These are phyloP conservation scores for Cryptococcus jaspeensis DNA, from an alignment of 1,284 basidiomycete genomes.

Conservation along the genomic window DNA sequence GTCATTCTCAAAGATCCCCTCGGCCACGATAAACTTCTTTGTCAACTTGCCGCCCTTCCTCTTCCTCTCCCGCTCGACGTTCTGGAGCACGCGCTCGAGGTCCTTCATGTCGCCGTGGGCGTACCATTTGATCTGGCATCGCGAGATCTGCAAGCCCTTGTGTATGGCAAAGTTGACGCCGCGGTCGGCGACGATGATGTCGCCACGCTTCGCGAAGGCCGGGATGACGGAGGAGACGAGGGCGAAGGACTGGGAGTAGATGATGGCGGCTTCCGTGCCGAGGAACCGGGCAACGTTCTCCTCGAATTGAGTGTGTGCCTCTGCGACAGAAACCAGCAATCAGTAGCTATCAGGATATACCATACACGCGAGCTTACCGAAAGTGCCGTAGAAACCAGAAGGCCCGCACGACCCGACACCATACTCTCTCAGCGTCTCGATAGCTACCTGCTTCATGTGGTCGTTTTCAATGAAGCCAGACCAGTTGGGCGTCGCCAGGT, in stretches of 20 bases:
- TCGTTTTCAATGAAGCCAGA: slow-evolving; percentile 87
- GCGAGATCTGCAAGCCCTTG: slow-evolving; percentile 94
- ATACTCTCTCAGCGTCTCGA: slow-evolving; percentile 85
- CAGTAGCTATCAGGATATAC: no score
- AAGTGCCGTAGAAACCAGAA: slow-evolving; percentile 94
- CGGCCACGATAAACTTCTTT: slow-evolving; percentile 91
- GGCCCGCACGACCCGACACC: slow-evolving; percentile 96
- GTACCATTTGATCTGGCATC: slow-evolving; percentile 90
- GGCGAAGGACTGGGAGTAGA: slow-evolving; percentile 93
- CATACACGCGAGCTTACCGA: slow-evolving; percentile 71
- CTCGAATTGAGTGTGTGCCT: slow-evolving; percentile 89
- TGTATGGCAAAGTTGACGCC: slow-evolving; percentile 93
- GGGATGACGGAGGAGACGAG: slow-evolving; percentile 93
- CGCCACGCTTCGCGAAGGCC: slow-evolving; percentile 95
- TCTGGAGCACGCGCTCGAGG: slow-evolving; percentile 81
- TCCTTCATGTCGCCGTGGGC: slow-evolving; percentile 93
- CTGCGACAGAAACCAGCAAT: slow-evolving; percentile 52
- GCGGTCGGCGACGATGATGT: slow-evolving; percentile 96
- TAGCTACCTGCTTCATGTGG: slow-evolving; percentile 77
- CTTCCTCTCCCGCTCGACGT: slow-evolving; percentile 80
- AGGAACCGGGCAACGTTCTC: slow-evolving; percentile 86
- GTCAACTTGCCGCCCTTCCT: slow-evolving; percentile 80
- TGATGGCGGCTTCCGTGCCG: slow-evolving; percentile 81
- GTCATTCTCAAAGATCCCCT: slow-evolving; percentile 95
- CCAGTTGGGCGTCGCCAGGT: slow-evolving; percentile 92